Evolutionary conservation across 225 moss, liverwort and hornwort genomes (phyloP), one percentile per base, ranked within the genome.

Genomic region (Antitrichia curtipendula): DNA sequence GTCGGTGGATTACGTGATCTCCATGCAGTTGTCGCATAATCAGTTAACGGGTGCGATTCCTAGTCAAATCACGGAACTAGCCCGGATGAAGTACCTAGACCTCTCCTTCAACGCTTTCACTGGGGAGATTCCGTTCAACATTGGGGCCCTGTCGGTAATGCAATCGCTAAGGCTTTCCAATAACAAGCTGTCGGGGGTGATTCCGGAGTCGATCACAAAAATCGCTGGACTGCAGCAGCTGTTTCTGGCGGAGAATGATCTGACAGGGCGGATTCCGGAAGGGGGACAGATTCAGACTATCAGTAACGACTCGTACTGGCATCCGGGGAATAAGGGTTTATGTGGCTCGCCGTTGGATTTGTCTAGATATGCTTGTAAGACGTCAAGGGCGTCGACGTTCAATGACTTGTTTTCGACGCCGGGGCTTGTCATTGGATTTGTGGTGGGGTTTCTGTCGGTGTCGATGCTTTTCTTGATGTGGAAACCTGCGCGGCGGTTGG

Each of bases 21-120:
- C 93, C 40, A 78, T 93, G 80, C 86, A 81, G 34, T 49, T 93
- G 45, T 90, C 93, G 29, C 58, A 72, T 8, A 93, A 93, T 34
- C 68, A 58, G 16, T 50, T 93, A 1, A 15, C 17, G 19, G 93
- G 93, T 19, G 38, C 10, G 12, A 91, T 93, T 45, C 92, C 92
- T 8, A 16, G 24, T 9, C 29, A 80, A 8, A 23, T 92, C 10
- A 78, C 82, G 61, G 29, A 90, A 34, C 87, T 92, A 12, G 84
- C 22, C 19, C 88, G 76, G 19, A 56, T 90, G 50, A 84, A 62
- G 81, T 90, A 28, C 63, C 64, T 92, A 0, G 85, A 92, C 56
- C 38, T 92, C 10, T 92, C 92, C 22, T 34, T 40, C 9, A 92
- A 92, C 62, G 10, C 27, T 6, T 92, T 92, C 64, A 14, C 16